These are phyloP conservation scores for Penicillium sp. DNA, from an alignment of 2,329 filamentous ascomycete species.

Conservation along the genomic window DNA sequence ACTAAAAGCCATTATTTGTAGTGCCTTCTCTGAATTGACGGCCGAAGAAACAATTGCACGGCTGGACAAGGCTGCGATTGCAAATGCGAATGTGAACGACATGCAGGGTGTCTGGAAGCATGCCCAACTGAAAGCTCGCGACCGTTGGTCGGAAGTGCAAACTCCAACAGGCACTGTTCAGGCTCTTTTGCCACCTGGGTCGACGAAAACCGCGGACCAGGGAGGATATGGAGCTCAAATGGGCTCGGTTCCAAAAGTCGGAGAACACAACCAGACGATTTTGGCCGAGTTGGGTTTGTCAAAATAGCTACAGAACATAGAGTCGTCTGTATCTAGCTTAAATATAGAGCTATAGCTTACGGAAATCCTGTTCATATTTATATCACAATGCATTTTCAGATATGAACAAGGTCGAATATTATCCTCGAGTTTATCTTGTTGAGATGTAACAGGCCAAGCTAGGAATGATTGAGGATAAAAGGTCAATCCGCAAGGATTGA, in stretches of 20 bases:
- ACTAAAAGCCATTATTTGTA: conserved; percentile 45
- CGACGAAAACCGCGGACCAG: conserved; percentile 25
- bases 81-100: conserved; percentile 53
- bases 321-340: neutral
- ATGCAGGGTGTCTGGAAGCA: conserved; percentile 54
- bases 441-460: no score
- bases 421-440: no score
- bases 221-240: conserved; percentile 21
- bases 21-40: conserved; percentile 38
- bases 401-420: no score
- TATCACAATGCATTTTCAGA: no score
- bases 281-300: conserved; percentile 41
- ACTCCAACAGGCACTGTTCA: conserved; percentile 46
- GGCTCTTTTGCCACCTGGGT: conserved; percentile 49
- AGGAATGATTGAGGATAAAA: no score
- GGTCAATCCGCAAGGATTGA: no score
- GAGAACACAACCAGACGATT: conserved; percentile 49
- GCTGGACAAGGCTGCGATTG: conserved; percentile 49
- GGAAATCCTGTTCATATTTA: no score
- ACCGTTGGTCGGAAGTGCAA: conserved; percentile 49
- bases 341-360: neutral
- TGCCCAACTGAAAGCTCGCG: conserved; percentile 49
- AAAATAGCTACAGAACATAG: neutral
- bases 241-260: conserved; percentile 44
- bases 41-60: conserved; percentile 40